Percentiles rank a stretch among this genome's conserved stretches.
phyloP scores from a whole-genome alignment of 164 flowering plant genomes.

The Tinospora cordifolia region DNA sequence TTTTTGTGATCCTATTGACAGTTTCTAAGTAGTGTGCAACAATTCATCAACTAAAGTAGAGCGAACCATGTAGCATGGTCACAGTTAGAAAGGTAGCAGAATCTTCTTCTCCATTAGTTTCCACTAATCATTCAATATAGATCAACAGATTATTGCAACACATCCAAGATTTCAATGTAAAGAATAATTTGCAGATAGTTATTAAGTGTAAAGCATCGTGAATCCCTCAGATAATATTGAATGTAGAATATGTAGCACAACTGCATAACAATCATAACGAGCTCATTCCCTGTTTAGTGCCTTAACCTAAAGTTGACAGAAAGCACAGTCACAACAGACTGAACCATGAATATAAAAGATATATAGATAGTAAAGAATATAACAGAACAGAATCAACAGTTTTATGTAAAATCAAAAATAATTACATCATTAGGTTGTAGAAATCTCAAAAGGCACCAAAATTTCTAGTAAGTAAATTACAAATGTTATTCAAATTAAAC shows the following conservation, averaged over 20 bases:
- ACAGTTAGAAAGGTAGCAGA: background rate
- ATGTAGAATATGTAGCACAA: background rate
- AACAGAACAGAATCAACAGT: no score
- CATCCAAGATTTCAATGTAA: background rate
- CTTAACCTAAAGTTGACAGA: no score
- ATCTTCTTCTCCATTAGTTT: background rate
- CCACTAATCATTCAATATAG: background rate
- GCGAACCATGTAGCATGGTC: background rate
- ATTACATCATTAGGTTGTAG: no score
- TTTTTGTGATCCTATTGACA: no score
- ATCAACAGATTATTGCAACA: background rate
- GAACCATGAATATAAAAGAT: no score
- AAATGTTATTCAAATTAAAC: constrained; percentile 21
- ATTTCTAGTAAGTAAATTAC: constrained; percentile 27
- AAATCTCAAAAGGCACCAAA: background rate
- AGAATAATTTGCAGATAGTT: background rate
- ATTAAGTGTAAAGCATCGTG: background rate
- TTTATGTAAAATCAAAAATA: no score
- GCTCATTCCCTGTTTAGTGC: constrained; percentile 1
- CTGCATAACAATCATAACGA: background rate
- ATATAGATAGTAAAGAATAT: no score
- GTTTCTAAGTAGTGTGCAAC: background rate
- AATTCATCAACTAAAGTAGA: background rate
- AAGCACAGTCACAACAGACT: no score
- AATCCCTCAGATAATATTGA: background rate